Evolutionary conservation across 768 basidiomycete species (phyloP).

Genomic region (Termitomyces sp.): DNA sequence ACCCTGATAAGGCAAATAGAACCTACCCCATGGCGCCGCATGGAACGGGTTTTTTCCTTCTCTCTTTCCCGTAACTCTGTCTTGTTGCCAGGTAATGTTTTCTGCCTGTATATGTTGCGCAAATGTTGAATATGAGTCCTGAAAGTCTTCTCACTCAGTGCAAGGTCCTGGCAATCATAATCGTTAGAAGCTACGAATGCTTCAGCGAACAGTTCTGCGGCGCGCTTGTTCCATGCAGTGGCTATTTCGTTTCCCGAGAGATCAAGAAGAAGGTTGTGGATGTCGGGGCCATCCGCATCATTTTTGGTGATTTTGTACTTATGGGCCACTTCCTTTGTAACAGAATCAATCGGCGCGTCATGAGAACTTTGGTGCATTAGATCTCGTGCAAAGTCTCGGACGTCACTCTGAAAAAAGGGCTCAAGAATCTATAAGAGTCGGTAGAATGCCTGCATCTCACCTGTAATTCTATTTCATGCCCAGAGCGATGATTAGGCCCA

Average conservation of each 20-base stretch:
- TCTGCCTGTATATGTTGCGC: neutral
- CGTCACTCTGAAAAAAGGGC: too few relatives aligned
- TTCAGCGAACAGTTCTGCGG: neutral
- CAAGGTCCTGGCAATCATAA: neutral
- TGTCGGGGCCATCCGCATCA: neutral
- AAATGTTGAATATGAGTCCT: neutral
- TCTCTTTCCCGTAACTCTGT: neutral
- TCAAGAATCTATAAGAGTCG: too few relatives aligned
- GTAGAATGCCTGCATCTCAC: too few relatives aligned
- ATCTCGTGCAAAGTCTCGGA: too few relatives aligned
- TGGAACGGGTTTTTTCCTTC: neutral
- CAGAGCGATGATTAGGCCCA: too few relatives aligned
- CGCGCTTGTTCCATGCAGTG: neutral
- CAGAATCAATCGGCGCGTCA: neutral
- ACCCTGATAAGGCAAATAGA: neutral
- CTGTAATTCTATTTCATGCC: too few relatives aligned
- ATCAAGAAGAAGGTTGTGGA: neutral
- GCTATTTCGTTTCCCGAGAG: neutral
- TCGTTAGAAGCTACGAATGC: neutral
- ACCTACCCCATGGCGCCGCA: neutral
- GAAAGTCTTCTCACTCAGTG: neutral
- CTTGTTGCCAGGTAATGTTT: too few relatives aligned
- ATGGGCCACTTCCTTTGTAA: neutral
- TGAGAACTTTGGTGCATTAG: neutral
- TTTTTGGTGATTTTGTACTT: neutral